Evolutionary conservation across 1,284 basidiomycete species (phyloP).

Genomic region (Leccinum brunneo-olivaceum): DNA sequence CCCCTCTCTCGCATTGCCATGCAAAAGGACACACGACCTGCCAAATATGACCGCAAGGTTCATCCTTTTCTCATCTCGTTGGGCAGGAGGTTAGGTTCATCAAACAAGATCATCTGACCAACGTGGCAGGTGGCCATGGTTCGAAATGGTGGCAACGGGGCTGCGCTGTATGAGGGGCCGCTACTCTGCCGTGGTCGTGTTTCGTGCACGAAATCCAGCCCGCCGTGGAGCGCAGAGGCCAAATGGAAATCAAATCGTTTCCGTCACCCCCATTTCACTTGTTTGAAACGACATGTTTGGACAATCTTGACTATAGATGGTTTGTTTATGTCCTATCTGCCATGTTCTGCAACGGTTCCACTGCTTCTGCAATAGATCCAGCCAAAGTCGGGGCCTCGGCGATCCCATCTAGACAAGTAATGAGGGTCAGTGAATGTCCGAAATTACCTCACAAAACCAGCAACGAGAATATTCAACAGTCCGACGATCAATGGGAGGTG

Average conservation of each 20-base stretch:
- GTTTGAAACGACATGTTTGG: constrained; percentile 12
- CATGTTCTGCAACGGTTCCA: neutral
- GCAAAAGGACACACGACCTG: constrained; percentile 2
- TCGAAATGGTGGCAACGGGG: constrained; percentile 6
- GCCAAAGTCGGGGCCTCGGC: constrained; percentile 11
- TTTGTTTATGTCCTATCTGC: neutral
- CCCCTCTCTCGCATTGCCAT: constrained; percentile 5
- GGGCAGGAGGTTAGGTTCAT: constrained; percentile 6
- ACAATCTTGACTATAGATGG: neutral
- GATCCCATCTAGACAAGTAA: constrained; percentile 15
- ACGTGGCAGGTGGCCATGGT: constrained; percentile 12
- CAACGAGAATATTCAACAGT: constrained; percentile 9
- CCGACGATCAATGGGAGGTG: constrained; percentile 19
- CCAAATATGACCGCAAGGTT: constrained; percentile 14
- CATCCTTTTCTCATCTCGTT: constrained; percentile 10
- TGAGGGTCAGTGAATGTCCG: constrained; percentile 18
- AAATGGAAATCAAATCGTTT: constrained; percentile 6
- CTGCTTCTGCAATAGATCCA: constrained; percentile 14
- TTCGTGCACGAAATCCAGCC: constrained; percentile 21
- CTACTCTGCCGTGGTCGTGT: constrained; percentile 17
- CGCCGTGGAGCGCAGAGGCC: constrained; percentile 12
- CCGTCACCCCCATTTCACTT: constrained; percentile 9
- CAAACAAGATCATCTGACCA: constrained; percentile 13
- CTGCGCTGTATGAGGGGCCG: constrained; percentile 7
- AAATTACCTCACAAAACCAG: constrained; percentile 22